phyloP scores from a whole-genome alignment of 768 basidiomycete species.

The Scleroderma citrinum region DNA sequence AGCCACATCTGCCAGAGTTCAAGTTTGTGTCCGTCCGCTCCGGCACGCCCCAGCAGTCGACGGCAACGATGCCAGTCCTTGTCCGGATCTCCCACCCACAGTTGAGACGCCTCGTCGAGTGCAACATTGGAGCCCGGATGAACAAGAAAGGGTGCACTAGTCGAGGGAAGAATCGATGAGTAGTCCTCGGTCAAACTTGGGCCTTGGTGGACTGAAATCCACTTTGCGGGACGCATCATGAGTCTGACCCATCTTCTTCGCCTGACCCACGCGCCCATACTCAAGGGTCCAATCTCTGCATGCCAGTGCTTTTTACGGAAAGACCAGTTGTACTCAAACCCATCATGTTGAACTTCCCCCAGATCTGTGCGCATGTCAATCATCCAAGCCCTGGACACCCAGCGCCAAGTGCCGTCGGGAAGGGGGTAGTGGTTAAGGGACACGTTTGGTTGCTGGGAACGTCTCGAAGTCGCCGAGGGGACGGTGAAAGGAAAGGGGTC shows the following conservation, averaged over 20 bases:
- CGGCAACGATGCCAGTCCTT: constrained; percentile 59
- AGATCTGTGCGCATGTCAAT: constrained; percentile 78
- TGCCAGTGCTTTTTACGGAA: constrained; percentile 68
- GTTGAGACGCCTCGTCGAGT: constrained; percentile 25
- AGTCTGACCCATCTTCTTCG: constrained; percentile 78
- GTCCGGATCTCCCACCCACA: constrained; percentile 50
- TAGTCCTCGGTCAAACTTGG: constrained; percentile 1
- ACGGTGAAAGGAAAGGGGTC: constrained; percentile 74
- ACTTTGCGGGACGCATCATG: constrained; percentile 64
- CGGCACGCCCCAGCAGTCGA: constrained; percentile 44
- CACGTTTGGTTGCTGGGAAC: constrained; percentile 47
- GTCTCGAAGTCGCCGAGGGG: constrained; percentile 36
- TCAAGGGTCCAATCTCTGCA: constrained; percentile 50
- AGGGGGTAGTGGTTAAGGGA: constrained; percentile 61
- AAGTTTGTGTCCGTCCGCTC: constrained; percentile 65
- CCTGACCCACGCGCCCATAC: constrained; percentile 69
- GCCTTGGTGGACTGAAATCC: constrained; percentile 3
- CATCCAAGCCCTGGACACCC: constrained; percentile 81
- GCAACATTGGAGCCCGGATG: constrained; percentile 21
- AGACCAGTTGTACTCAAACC: constrained; percentile 81
- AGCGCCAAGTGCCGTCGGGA: constrained; percentile 76
- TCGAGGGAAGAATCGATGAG: constrained; percentile 14
- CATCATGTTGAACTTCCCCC: constrained; percentile 74
- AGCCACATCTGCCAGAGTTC: constrained; percentile 78
- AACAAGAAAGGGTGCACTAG: constrained; percentile 23